These are phyloP conservation scores for Eucalyptus brandiana DNA, from an alignment of 345 rosid genomes.

Conservation along the genomic window DNA sequence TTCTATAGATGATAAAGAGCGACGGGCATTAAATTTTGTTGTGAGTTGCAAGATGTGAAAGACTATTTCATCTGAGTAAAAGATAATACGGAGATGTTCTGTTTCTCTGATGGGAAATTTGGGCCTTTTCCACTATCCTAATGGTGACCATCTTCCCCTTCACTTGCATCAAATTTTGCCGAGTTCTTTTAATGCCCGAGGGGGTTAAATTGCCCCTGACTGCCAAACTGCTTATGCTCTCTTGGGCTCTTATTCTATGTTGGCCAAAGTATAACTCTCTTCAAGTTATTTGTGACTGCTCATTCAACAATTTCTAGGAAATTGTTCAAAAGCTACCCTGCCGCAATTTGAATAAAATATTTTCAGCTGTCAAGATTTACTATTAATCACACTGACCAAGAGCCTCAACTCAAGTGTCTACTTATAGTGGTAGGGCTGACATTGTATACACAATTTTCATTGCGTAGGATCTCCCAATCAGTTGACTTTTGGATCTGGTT, in stretches of 20 bases:
- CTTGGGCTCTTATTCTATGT: no score
- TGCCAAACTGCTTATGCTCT: no score
- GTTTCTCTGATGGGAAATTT: neutral
- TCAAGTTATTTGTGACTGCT: neutral
- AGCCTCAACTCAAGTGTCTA: neutral
- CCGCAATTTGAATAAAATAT: neutral
- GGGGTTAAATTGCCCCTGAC: no score
- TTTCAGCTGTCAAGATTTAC: neutral
- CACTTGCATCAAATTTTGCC: rapidly evolving
- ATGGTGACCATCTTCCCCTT: no score
- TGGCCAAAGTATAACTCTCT: neutral
- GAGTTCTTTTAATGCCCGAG: no score
- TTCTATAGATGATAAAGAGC: neutral
- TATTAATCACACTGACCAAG: neutral
- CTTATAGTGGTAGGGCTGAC: neutral
- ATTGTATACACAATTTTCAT: neutral
- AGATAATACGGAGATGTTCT: neutral
- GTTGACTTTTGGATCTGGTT: neutral
- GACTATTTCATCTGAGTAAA: neutral
- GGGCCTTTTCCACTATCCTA: no score
- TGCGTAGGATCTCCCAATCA: neutral
- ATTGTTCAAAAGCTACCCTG: no score
- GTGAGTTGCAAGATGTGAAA: neutral
- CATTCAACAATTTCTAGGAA: neutral
- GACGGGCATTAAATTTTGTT: rapidly evolving